Evolutionary conservation across 495 filamentous ascomycete genomes (phyloP), one percentile per base, ranked within the genome.

Genomic region (Friedmanniomyces simplex): DNA sequence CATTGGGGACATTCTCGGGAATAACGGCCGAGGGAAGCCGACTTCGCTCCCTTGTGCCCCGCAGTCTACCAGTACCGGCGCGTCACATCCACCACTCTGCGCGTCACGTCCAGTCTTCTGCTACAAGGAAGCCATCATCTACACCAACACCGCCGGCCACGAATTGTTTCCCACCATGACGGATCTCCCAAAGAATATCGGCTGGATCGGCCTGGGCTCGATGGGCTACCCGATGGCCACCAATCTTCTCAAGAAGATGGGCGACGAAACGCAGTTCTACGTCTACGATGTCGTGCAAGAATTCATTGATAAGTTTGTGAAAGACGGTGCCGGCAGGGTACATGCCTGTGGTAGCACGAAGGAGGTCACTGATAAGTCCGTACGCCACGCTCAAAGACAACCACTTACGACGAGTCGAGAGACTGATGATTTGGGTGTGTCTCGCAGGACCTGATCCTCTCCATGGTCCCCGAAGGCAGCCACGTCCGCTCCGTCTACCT

Each of bases 171-270:
- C 14, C 45, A 49, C 32, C 46, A 63, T 59, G 63, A 45, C 57
- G 12, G 51, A 55, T 6, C n/a, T 57, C 6, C 59, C 52, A 11
- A 60, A 57, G 32, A 61, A 22, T 1, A 54, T 77, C 36, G 75
- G 76, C 26, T 77, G 76, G 63, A 71, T 78, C 53, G 76, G 76
- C 62, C 68, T 77, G 0, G 76, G 75, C 5, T 62, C 66, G n/a
- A 78, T 77, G 76, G 76, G 76, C 10, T 67, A 63, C 34, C 72
- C 69, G 30, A 78, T 78, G 73, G 68, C 67, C 18, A 52, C 52
- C 18, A 69, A 76, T 50, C 60, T 78, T 28, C 58, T 66, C 3
- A 62, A 68, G 20, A 78, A 78, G 50, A 58, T 74, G 16, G 63
- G 65, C 10, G 32, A 50, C 1, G 55, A 61, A 18, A 61, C 68